Conservation (phyloP, 371 early-diverging fungal genomes). For the Lichtheimia ramosa region DNA sequence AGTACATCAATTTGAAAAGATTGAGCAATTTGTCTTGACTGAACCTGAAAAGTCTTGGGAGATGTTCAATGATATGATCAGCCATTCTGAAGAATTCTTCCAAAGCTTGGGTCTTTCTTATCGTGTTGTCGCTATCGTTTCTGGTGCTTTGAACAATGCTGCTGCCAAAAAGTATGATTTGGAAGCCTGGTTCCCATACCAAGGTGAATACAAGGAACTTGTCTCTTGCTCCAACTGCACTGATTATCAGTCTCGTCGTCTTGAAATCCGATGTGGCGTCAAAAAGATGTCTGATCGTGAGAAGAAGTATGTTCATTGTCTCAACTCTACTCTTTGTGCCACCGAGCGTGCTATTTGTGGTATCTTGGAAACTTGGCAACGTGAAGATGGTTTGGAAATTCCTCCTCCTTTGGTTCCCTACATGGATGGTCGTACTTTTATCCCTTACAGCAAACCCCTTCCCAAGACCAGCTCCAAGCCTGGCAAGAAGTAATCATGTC, state of each 20-base stretch:
- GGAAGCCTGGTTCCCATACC: conserved; percentile 99
- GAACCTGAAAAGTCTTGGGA: conserved; percentile 98
- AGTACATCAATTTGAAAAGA: conserved; percentile 99
- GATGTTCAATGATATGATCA: conserved; percentile 98
- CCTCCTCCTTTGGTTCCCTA: conserved; percentile 89
- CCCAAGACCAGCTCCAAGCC: conserved; percentile 25
- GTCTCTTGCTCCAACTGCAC: conserved; percentile 99
- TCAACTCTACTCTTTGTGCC: conserved; percentile 99
- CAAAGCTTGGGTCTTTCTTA: conserved; percentile 94
- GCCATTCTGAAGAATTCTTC: conserved; percentile 95
- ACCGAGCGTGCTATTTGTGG: conserved; percentile 98
- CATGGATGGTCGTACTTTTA: conserved; percentile 92
- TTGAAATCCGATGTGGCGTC: conserved; percentile 97
- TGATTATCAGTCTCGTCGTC: conserved; percentile 94
- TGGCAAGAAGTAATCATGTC: conserved; percentile 20
- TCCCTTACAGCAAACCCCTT: conserved; percentile 74
- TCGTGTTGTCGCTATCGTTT: conserved; percentile 94
- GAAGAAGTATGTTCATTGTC: conserved; percentile 98
- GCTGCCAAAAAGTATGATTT: conserved; percentile 99
- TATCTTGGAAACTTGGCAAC: conserved; percentile 98
- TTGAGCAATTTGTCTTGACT: conserved; percentile 99
- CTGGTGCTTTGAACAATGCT: conserved; percentile 99
- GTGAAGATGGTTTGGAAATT: conserved; percentile 84
- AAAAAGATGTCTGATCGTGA: conserved; percentile 96
- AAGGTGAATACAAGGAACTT: conserved; percentile 98